A percentile compares a stretch with the other conserved stretches of the same genome.
Conservation (phyloP, 495 filamentous ascomycete species). For the Penicillium cinerascens region DNA sequence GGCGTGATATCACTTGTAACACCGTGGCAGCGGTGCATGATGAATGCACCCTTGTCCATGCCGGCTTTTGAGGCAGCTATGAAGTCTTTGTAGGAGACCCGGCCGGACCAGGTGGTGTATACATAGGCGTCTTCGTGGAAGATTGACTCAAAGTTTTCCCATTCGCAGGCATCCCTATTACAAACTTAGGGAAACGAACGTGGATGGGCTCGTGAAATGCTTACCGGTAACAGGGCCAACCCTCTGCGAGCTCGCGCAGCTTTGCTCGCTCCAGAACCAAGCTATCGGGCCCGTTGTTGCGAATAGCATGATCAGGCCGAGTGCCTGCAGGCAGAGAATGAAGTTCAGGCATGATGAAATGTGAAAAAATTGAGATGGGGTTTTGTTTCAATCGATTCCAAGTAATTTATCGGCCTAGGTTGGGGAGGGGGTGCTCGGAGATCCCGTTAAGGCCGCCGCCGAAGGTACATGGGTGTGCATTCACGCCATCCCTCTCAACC, state of each 20-base stretch:
- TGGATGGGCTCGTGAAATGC: background rate
- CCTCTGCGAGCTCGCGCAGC: conserved; percentile 61
- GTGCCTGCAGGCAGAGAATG: conserved; percentile 29
- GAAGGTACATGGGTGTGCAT: background rate
- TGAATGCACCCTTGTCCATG: conserved; percentile 60
- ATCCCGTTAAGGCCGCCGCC: conserved; percentile 13
- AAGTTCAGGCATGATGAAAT: conserved; percentile 21
- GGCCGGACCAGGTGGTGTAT: conserved; percentile 62
- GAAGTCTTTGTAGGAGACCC: conserved; percentile 52
- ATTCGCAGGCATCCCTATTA: conserved; percentile 55
- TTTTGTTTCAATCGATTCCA: background rate
- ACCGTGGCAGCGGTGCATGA: conserved; percentile 65
- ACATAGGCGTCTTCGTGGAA: conserved; percentile 57
- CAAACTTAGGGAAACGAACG: background rate
- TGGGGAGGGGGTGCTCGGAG: background rate
- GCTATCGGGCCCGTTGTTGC: conserved; percentile 52
- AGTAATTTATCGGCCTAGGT: background rate
- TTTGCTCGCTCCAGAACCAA: conserved; percentile 51
- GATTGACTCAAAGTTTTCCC: conserved; percentile 60
- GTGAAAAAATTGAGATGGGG: background rate
- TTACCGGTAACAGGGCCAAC: conserved; percentile 61
- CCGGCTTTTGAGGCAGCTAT: conserved; percentile 57
- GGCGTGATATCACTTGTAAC: conserved; percentile 53
- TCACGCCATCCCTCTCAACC: no score
- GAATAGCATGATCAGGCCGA: conserved; percentile 37